Conservation (phyloP, 805 yeast genomes). For the Metschnikowia chrysomelidarum region DNA sequence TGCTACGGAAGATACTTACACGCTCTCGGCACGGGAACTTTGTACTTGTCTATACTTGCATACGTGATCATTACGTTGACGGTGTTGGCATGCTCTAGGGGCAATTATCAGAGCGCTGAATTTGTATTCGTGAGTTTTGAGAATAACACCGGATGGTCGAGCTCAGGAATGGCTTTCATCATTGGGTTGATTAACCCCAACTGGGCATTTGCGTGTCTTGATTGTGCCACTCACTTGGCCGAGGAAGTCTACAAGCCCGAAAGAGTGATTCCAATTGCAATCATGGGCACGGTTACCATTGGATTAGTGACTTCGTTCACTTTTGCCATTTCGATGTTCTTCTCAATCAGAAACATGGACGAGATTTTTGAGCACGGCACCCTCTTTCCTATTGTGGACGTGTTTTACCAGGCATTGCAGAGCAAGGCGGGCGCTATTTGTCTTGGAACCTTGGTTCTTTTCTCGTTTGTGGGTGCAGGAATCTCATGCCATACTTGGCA, state of each 20-base stretch:
- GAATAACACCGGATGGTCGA: slow-evolving; percentile 60
- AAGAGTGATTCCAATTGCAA: slow-evolving; percentile 58
- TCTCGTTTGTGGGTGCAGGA: slow-evolving; percentile 58
- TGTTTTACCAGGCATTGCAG: slow-evolving; percentile 55
- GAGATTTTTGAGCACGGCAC: slow-evolving; percentile 48
- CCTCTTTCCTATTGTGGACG: slow-evolving; percentile 64
- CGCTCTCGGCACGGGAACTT: slow-evolving; percentile 45
- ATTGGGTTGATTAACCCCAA: slow-evolving; percentile 71
- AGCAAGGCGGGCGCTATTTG: slow-evolving; percentile 55
- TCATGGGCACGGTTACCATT: slow-evolving; percentile 60
- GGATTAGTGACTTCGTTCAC: slow-evolving; percentile 60
- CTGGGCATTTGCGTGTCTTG: slow-evolving; percentile 69
- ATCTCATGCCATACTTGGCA: slow-evolving; percentile 68
- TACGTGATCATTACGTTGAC: slow-evolving; percentile 53
- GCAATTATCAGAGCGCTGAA: slow-evolving; percentile 48
- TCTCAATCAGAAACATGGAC: slow-evolving; percentile 52
- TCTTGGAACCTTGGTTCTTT: slow-evolving; percentile 47
- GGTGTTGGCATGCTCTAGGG: slow-evolving; percentile 50
- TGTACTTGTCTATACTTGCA: slow-evolving; percentile 52
- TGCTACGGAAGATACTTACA: slow-evolving; percentile 54
- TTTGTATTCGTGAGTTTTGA: slow-evolving; percentile 55
- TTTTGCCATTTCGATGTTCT: slow-evolving; percentile 57
- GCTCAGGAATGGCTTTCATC: slow-evolving; percentile 58
- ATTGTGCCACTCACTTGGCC: slow-evolving; percentile 70
- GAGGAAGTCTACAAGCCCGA: slow-evolving; percentile 63